Base-by-base conservation (phyloP, 1,284 basidiomycete species). In the Ceratobasidium sp. region DNA sequence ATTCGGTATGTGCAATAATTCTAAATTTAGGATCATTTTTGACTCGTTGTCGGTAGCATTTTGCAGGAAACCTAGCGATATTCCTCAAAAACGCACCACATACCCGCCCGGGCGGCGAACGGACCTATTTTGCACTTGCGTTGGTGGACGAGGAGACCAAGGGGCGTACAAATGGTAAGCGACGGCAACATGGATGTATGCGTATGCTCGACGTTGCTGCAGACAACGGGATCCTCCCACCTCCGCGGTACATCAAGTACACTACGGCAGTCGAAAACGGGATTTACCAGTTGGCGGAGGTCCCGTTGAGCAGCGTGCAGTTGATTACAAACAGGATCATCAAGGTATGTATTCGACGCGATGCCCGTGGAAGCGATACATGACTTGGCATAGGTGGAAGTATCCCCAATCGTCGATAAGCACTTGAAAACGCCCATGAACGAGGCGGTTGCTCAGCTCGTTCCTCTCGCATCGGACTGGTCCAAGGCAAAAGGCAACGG, bases 251-350 rank as follows among this genome's bases (percentile, higher is more conserved):
- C 93, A 75, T 0, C 81, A 89, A 1, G 73, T 78, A 64, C 77
- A 80, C 13, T 20, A 75, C 91, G 22, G 73, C 79, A 0, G 80
- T 85, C 0, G 79, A 84, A 0, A 80, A 86, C 27, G 83, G 85
- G 0, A 84, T 84, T 0, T 97, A 94, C 75, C 89, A 97, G 69
- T 76, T 94, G 3, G 80, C 81, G 0, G 79, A 83, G 3, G 85
- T 98, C 7, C 85, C 91, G 0, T 76, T 92, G 47, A 85, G 84
- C n/a, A 93, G 90, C 72, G 87, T 99, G 58, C 82, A 85, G 7
- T 80, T 96, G 67, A 86, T 98, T 2, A 91, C 93, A 4, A 85
- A 84, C 67, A 82, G 83, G 42, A 80, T 79, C 3, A 77, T 95
- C 73, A 96, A 96, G 85, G 92, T 91, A 52, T 71, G 77, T 64